Evolutionary conservation across 2,329 filamentous ascomycete species (phyloP), one percentile per base, ranked within the genome.

Genomic region (Ramularia collo-cygni): DNA sequence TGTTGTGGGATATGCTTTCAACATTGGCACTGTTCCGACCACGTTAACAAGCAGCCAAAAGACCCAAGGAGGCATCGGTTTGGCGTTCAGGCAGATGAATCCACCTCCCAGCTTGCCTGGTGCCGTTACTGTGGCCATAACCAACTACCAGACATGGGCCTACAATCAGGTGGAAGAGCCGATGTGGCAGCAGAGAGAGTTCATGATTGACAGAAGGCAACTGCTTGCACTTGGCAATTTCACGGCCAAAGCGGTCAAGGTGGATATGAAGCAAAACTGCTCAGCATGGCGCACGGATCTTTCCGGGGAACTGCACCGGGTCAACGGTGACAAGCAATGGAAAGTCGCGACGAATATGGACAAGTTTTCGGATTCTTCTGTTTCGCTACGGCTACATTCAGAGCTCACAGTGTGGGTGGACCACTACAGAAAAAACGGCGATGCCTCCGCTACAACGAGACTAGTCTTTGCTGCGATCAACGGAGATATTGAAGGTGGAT

Each of bases 331-430:
- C 21, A 24, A 24, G 21, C 21, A 24, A 24, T 24, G 21, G 21
- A 24, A 24, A 24, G 21, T 24, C 21, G 21, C 10, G 21, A 24
- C 21, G 21, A 24, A 24, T 24, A 6, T 24, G 6, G 21, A 24
- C 8, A 8, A 9, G 15, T 10, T 12, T 21, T 36, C 33, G 10
- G 7, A 10, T n/a, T 10, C 16, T 8, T 36, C n/a, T 15, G 33
- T 36, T n/a, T 10, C 26, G 12, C 33, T 36, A 14, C 33, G 33
- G 19, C 14, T 27, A 12, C 33, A 36, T 12, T 18, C 33, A 21
- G 18, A 24, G 33, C 33, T 36, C 13, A 36, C 33, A 24, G 33
- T 36, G 9, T 36, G 33, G 33, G 33, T 36, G 13, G 33, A 36
- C 19, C 33, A 27, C 9, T 9, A 4, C 4, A 16, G 12, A 4